Base-by-base conservation (phyloP, 192 early-diverging fungal species). In the Entophlyctis helioformis region DNA sequence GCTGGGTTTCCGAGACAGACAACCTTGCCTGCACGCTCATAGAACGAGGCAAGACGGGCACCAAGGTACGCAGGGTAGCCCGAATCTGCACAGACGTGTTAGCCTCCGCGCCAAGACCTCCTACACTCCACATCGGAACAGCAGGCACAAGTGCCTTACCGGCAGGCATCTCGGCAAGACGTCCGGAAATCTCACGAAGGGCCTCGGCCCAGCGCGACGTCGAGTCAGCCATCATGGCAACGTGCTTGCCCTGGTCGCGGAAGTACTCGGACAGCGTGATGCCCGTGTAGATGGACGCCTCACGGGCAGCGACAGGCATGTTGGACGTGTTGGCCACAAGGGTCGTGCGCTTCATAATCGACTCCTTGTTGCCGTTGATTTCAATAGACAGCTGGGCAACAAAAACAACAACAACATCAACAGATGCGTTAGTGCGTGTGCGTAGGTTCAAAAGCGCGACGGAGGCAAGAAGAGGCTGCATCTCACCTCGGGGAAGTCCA, bases 181-280 rank as follows among this genome's bases (percentile, higher is more conserved):
- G 93, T 64, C 96, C 96, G 11, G 96, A 99, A 71, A 99, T 94
- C 76, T 99, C 96, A 81, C 96, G 89, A 57, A 99, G 70, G 18
- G 96, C 96, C 67, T 99, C 96, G 46, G 96, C 96, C 96, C 96
- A 99, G 32, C 96, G 87, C 39, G 96, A 99, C 22, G 96, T 96
- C n/a, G 94, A 97, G 68, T 99, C 96, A 6, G 96, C 96, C 91
- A 99, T 99, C 96, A 99, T 99, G 43, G 96, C 86, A 22, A 93
- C 96, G 57, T 99, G 82, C 74, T 89, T 91, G 54, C 96, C 96
- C 66, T 95, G 91, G 69, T 99, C 96, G 72, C 96, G 89, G 89
- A 99, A 99, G 72, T 99, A 99, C 71, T 99, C 96, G 18, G 92
- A 93, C 15, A 99, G 67, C 1, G 96, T 99, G 66, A 99, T 99